A percentile compares a stretch with the other conserved stretches of the same genome.
Evolutionary conservation across 2,329 filamentous ascomycete genomes (phyloP).

Genomic region (Plenodomus tracheiphilus): DNA sequence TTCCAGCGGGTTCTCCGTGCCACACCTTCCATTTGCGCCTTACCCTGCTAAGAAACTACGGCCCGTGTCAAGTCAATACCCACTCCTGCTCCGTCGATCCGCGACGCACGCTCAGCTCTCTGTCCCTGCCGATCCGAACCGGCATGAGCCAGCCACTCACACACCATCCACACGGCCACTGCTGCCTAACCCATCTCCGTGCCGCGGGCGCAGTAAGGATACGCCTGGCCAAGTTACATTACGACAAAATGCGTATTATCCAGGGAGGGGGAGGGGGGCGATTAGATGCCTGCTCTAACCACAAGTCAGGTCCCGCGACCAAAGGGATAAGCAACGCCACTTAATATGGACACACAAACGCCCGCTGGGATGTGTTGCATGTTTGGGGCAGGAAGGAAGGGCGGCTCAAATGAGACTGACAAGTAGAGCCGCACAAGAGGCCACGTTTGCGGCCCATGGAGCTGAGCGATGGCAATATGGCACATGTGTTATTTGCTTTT

Average conservation of each 20-base stretch:
- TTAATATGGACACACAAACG: constrained; percentile 17
- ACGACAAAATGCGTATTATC: neutral
- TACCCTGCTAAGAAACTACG: too few species aligned
- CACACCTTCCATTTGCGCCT: neutral
- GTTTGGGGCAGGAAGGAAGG: constrained; percentile 12
- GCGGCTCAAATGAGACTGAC: constrained; percentile 13
- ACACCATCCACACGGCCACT: constrained; percentile 12
- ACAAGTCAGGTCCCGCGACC: constrained; percentile 5
- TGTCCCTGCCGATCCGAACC: constrained; percentile 22
- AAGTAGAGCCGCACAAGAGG: constrained; percentile 9
- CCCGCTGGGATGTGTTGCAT: too few species aligned
- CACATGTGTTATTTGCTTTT: too few species aligned
- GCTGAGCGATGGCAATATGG: too few species aligned
- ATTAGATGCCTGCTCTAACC: neutral
- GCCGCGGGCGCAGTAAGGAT: constrained; percentile 5
- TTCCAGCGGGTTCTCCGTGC: neutral
- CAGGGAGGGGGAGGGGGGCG: neutral
- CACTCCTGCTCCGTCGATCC: constrained; percentile 8
- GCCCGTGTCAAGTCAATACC: neutral
- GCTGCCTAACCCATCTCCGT: constrained; percentile 14
- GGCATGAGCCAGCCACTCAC: constrained; percentile 2
- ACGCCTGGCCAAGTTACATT: constrained; percentile 9
- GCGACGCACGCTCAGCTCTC: neutral
- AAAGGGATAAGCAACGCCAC: constrained; percentile 17
- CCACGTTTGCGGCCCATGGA: constrained; percentile 1